Percentiles rank a stretch among this genome's conserved stretches.
Conservation (phyloP, 75 land plant genomes). For the Pinus albicaulis region DNA sequence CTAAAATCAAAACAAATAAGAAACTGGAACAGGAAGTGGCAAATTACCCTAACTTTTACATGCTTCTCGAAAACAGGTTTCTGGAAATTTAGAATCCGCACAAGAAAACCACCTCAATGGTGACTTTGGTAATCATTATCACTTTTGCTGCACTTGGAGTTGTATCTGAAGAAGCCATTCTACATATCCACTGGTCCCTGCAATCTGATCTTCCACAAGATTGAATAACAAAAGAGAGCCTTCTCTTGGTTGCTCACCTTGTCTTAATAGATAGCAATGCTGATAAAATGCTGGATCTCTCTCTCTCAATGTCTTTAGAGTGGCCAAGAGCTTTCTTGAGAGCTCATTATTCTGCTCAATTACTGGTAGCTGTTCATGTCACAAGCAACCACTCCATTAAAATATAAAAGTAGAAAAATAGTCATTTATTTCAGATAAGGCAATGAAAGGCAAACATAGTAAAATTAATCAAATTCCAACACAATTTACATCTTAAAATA, state of each 20-base stretch:
- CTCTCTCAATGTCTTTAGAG: conserved; percentile 49
- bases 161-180: conserved; percentile 85
- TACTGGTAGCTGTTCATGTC: conserved; percentile 38
- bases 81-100: not conserved
- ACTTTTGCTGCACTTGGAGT: conserved; percentile 40
- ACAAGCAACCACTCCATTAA: conserved; percentile 4
- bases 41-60: not conserved
- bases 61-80: not conserved
- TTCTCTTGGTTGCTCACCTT: conserved; percentile 96
- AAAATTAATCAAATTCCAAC: not conserved
- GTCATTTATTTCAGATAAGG: not conserved
- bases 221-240: conserved; percentile 62
- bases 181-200: conserved; percentile 66
- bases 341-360: conserved; percentile 56
- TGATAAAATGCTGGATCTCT: conserved; percentile 69
- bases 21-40: not conserved
- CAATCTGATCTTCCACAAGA: conserved; percentile 83
- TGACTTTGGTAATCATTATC: not conserved
- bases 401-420: not conserved
- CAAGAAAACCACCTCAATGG: not conserved
- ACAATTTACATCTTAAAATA: not conserved
- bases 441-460: not conserved
- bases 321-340: conserved; percentile 51
- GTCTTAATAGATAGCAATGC: conserved; percentile 68
- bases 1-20: conserved; percentile 1